These are phyloP conservation scores for Fusarium continuum DNA, from an alignment of 2,329 filamentous ascomycete genomes.

Conservation along the genomic window DNA sequence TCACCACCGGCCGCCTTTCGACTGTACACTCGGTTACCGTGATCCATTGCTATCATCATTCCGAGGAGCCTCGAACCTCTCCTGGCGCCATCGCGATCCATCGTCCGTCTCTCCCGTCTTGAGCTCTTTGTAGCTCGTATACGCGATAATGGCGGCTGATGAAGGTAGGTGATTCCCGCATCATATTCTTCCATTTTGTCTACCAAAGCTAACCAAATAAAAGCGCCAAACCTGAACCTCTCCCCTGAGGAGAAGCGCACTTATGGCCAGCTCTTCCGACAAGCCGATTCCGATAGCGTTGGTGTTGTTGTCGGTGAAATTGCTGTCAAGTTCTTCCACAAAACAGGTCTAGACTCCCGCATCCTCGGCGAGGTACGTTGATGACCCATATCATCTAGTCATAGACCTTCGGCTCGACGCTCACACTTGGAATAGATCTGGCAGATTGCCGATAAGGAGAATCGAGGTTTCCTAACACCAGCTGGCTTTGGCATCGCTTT, in stretches of 20 bases:
- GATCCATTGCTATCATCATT: background rate
- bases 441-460: conserved; percentile 98
- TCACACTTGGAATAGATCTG: conserved; percentile 74
- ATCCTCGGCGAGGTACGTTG: conserved; percentile 82
- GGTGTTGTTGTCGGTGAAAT: conserved; percentile 96
- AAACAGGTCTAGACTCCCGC: conserved; percentile 86
- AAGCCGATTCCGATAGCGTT: conserved; percentile 89
- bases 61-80: conserved; percentile 10
- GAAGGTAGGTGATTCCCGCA: conserved; percentile 33
- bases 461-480: conserved; percentile 90
- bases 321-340: conserved; percentile 97
- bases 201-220: conserved; percentile 48
- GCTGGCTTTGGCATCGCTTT: conserved; percentile 93
- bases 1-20: conserved; percentile 16
- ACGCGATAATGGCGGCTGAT: conserved; percentile 45
- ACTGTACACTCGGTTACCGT: conserved; percentile 1
- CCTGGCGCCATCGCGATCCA: conserved; percentile 23
- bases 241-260: conserved; percentile 91
- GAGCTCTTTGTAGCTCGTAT: conserved; percentile 42
- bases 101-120: conserved; percentile 33
- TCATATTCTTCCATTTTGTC: background rate
- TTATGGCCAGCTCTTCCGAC: conserved; percentile 91
- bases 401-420: background rate
- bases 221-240: conserved; percentile 79
- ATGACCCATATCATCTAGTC: background rate